Evolutionary conservation across 2,329 filamentous ascomycete species (phyloP).

Genomic region (Neofusicoccum sp.): DNA sequence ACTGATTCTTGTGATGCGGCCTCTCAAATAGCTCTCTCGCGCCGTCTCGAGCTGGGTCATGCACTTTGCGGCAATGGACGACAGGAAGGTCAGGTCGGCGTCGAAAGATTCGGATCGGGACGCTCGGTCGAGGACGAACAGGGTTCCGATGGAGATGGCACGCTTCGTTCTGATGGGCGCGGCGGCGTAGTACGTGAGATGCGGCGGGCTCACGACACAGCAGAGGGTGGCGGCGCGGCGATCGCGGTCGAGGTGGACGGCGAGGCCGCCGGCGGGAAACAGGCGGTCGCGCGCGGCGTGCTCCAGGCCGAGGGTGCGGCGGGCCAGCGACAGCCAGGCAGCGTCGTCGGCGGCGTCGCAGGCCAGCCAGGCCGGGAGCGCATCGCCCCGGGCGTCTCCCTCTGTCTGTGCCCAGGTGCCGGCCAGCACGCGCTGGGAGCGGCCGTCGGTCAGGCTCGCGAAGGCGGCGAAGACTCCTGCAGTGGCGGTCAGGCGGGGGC

Average conservation of each 20-base stretch:
- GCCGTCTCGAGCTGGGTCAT: conserved; percentile 20
- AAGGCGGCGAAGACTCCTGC: conserved; percentile 16
- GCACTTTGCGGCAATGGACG: conserved; percentile 18
- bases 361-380: conserved; percentile 2
- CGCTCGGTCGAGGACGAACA: conserved; percentile 20
- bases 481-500: conserved; percentile 15
- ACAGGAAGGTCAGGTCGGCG: conserved; percentile 16
- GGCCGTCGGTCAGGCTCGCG: conserved; percentile 16
- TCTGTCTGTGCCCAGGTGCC: conserved; percentile 1
- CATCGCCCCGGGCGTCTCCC: neutral
- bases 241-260: conserved; percentile 6
- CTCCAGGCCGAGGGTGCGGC: conserved; percentile 7
- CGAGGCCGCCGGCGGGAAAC: conserved; percentile 5
- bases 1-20: conserved; percentile 12
- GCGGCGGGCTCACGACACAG: conserved; percentile 7
- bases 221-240: neutral
- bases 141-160: conserved; percentile 20
- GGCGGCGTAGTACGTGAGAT: conserved; percentile 19
- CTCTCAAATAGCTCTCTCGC: conserved; percentile 17
- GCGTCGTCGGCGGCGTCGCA: neutral
- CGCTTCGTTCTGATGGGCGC: conserved; percentile 18
- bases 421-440: conserved; percentile 13
- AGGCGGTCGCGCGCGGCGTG: neutral
- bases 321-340: conserved; percentile 15
- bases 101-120: conserved; percentile 1